phyloP scores from a whole-genome alignment of 768 basidiomycete genomes.

The Trametes maxima region DNA sequence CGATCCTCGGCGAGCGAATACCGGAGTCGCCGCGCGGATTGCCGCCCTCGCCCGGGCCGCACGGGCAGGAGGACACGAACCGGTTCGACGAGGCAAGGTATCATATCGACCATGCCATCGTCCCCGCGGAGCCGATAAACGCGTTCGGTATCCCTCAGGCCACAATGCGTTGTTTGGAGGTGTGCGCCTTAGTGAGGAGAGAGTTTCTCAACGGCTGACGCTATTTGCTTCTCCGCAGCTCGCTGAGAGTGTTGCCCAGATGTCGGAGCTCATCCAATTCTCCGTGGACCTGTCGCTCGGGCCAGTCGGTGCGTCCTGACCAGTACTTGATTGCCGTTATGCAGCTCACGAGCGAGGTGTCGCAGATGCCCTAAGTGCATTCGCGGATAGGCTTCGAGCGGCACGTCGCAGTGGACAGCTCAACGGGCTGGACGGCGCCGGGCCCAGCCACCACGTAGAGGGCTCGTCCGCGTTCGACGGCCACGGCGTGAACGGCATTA shows the following conservation, averaged over 20 bases:
- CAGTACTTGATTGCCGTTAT: background rate
- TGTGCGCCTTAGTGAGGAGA: slow-evolving; percentile 33
- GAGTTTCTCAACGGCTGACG: slow-evolving; percentile 1
- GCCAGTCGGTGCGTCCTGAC: slow-evolving; percentile 59
- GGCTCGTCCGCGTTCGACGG: slow-evolving; percentile 9
- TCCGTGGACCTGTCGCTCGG: slow-evolving; percentile 57
- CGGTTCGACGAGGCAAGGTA: slow-evolving; percentile 67
- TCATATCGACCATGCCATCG: slow-evolving; percentile 59
- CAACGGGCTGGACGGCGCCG: slow-evolving; percentile 9
- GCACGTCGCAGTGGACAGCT: slow-evolving; percentile 13
- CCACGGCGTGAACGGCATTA: slow-evolving; percentile 13
- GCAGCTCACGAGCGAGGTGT: background rate
- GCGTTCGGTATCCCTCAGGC: slow-evolving; percentile 89
- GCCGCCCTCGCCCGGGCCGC: slow-evolving; percentile 17
- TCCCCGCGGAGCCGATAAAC: slow-evolving; percentile 84
- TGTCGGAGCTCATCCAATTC: slow-evolving; percentile 76
- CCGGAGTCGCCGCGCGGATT: slow-evolving; percentile 40
- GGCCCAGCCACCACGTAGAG: slow-evolving; percentile 3
- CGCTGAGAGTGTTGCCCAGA: slow-evolving; percentile 79
- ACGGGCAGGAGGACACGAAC: slow-evolving; percentile 49
- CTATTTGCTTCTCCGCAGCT: slow-evolving; percentile 44
- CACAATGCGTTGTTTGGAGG: slow-evolving; percentile 88
- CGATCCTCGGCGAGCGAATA: slow-evolving; percentile 53
- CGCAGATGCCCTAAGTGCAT: slow-evolving; percentile 46
- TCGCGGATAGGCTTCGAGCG: slow-evolving; percentile 44